A percentile compares a stretch with the other conserved stretches of the same genome.
Evolutionary conservation across 106 monocot species (phyloP).

Genomic region (Dactylorhiza incarnata): DNA sequence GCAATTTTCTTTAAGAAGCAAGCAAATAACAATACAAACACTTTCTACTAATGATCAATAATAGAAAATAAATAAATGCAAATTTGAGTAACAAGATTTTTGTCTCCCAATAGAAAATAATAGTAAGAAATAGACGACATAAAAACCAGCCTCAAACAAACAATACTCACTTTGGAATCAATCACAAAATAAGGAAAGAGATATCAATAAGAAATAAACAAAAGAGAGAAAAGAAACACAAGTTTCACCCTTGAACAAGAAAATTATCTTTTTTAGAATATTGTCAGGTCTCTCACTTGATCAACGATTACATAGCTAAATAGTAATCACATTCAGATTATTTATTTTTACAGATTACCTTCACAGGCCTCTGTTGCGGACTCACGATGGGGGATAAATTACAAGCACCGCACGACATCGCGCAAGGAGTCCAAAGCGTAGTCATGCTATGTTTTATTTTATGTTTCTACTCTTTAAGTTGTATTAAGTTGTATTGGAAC

Average conservation of each 20-base stretch:
- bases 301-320: not conserved
- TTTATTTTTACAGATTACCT: not conserved
- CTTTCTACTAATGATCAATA: not conserved
- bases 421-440: no score
- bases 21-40: not conserved
- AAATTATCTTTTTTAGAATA: not conserved
- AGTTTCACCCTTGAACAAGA: not conserved
- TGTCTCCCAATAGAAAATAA: not conserved
- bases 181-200: not conserved
- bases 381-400: no score
- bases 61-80: not conserved
- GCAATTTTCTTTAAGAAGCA: not conserved
- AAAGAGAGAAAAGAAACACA: not conserved
- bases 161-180: not conserved
- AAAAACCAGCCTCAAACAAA: not conserved
- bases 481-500: no score
- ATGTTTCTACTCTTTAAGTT: no score
- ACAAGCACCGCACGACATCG: no score
- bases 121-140: not conserved
- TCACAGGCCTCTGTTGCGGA: no score
- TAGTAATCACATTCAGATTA: not conserved
- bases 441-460: no score
- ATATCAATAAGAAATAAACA: not conserved
- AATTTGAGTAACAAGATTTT: not conserved
- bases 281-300: not conserved